Evolutionary conservation across 2,329 filamentous ascomycete species (phyloP).

Genomic region (Beauveria medogensis): DNA sequence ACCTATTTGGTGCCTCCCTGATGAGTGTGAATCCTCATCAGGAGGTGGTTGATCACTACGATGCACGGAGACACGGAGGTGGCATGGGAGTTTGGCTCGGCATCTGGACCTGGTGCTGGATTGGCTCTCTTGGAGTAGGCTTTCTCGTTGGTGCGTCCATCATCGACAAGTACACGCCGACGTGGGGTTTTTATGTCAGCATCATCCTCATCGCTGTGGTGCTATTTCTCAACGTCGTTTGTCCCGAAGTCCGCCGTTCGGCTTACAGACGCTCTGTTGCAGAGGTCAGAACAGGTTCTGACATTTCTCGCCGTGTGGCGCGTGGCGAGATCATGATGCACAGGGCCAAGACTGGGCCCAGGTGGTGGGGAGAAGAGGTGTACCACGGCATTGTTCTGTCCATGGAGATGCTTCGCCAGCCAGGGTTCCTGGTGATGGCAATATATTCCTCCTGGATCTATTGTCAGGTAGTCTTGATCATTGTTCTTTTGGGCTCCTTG

Average conservation of each 20-base stretch:
- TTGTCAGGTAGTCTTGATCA: constrained; percentile 64
- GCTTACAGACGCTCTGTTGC: constrained; percentile 60
- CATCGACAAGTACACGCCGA: constrained; percentile 55
- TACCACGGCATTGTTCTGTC: constrained; percentile 61
- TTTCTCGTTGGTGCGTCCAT: constrained; percentile 65
- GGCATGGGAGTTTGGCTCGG: constrained; percentile 76
- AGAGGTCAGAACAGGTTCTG: constrained; percentile 48
- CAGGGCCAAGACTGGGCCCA: constrained; percentile 60
- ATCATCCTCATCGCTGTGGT: constrained; percentile 59
- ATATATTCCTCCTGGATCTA: constrained; percentile 75
- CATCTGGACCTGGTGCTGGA: constrained; percentile 70
- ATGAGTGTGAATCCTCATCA: constrained; percentile 67
- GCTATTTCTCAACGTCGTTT: constrained; percentile 60
- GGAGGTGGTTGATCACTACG: constrained; percentile 58
- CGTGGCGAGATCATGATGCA: constrained; percentile 73
- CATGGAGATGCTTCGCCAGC: constrained; percentile 63
- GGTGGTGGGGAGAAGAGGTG: constrained; percentile 71
- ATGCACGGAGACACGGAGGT: constrained; percentile 66
- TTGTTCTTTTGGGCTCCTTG: constrained; percentile 64
- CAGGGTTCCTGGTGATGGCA: constrained; percentile 63
- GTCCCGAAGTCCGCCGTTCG: constrained; percentile 64
- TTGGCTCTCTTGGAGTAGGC: constrained; percentile 62
- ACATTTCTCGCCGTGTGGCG: constrained; percentile 51
- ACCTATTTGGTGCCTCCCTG: constrained; percentile 68
- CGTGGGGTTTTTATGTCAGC: constrained; percentile 70